Evolutionary conservation across 805 yeast species (phyloP).

Genomic region (Torulaspora microellipsoides): DNA sequence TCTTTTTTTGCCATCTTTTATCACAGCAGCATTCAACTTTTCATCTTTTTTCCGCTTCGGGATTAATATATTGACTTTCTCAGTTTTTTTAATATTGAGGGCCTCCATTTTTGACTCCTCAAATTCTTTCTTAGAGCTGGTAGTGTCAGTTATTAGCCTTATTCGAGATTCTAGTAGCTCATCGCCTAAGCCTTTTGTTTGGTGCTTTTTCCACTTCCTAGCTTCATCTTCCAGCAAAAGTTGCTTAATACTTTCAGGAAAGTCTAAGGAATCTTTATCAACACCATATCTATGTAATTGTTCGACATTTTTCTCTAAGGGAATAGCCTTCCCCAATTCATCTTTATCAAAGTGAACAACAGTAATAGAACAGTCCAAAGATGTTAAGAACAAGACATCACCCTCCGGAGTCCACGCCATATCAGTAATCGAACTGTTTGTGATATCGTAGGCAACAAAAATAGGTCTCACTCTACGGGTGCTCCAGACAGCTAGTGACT

Average conservation of each 20-base stretch:
- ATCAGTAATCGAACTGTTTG: constrained; percentile 78
- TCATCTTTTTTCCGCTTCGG: constrained; percentile 30
- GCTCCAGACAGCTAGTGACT: constrained; percentile 83
- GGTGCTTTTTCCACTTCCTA: constrained; percentile 28
- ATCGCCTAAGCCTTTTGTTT: not conserved
- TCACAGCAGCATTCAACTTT: constrained; percentile 47
- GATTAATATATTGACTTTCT: constrained; percentile 23
- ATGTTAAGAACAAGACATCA: constrained; percentile 61
- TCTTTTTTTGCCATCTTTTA: constrained; percentile 72
- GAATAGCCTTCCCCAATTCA: constrained; percentile 60
- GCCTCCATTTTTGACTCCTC: not conserved
- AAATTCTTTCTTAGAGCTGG: not conserved
- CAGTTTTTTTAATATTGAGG: constrained; percentile 10
- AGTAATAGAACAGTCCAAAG: constrained; percentile 80
- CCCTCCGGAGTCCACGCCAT: constrained; percentile 88
- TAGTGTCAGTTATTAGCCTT: constrained; percentile 1
- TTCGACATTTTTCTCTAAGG: constrained; percentile 60
- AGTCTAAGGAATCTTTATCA: constrained; percentile 74
- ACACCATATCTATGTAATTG: constrained; percentile 83
- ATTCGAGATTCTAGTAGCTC: constrained; percentile 12
- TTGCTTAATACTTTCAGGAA: constrained; percentile 85
- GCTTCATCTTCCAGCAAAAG: constrained; percentile 66
- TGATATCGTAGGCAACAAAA: constrained; percentile 71
- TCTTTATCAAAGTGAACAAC: constrained; percentile 56
- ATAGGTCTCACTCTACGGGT: constrained; percentile 73